These are phyloP conservation scores for Buxus sempervirens DNA, from an alignment of 164 flowering plant genomes.

Conservation along the genomic window DNA sequence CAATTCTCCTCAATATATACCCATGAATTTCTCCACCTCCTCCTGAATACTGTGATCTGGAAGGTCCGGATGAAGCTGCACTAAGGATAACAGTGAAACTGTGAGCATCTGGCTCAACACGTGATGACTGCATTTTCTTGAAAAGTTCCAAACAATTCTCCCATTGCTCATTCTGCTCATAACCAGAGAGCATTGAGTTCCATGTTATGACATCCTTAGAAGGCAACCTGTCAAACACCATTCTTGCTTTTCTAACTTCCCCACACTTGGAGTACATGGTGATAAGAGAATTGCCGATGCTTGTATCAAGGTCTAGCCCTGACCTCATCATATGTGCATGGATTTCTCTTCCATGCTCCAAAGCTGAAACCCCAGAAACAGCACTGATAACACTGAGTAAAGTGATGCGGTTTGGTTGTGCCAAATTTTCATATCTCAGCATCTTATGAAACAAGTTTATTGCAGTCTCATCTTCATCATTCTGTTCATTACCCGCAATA, in stretches of 20 bases:
- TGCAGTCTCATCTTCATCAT: constrained; percentile 21
- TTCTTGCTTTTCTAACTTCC: constrained; percentile 18
- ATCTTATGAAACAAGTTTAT: constrained; percentile 23
- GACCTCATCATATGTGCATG: constrained; percentile 25
- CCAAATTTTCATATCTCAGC: constrained; percentile 3
- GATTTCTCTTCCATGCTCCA: constrained; percentile 26
- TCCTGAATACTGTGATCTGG: constrained; percentile 5
- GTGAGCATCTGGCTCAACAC: constrained; percentile 27
- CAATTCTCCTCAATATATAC: constrained; percentile 21
- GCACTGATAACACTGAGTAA: constrained; percentile 30
- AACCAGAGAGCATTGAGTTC: constrained; percentile 34
- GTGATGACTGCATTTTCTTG: constrained; percentile 20
- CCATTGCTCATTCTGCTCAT: constrained; percentile 24
- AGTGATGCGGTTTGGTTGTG: constrained; percentile 31
- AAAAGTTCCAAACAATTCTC: constrained; percentile 25
- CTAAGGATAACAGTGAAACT: constrained; percentile 26
- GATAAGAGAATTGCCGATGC: constrained; percentile 31
- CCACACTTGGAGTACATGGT: constrained; percentile 34
- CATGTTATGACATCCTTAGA: constrained; percentile 29
- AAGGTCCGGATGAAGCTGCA: constrained; percentile 20
- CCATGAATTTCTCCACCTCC: constrained; percentile 29
- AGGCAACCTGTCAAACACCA: constrained; percentile 22
- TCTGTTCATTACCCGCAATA: constrained; percentile 29
- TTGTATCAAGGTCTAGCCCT: constrained; percentile 23
- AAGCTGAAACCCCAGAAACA: constrained; percentile 22